These are phyloP conservation scores for Ceratocystis destructans DNA, from an alignment of 2,329 filamentous ascomycete species.

Conservation along the genomic window DNA sequence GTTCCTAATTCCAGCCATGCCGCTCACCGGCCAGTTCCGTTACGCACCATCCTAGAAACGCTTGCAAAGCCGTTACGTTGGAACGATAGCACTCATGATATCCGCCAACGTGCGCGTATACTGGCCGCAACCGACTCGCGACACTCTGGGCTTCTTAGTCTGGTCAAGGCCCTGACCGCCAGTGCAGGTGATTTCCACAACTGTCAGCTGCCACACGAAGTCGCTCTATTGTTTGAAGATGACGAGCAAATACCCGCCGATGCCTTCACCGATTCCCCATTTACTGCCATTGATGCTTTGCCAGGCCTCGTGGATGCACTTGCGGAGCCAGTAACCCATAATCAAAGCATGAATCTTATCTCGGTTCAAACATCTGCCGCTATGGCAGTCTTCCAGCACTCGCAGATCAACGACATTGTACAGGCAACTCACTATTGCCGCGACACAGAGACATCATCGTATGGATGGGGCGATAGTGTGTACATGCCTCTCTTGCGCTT, in stretches of 20 bases:
- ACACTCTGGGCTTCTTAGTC: neutral
- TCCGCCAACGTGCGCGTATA: constrained; percentile 7
- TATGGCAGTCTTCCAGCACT: constrained; percentile 16
- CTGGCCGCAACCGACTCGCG: neutral
- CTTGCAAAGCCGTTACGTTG: constrained; percentile 14
- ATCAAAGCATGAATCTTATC: constrained; percentile 10
- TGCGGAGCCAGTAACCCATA: constrained; percentile 8
- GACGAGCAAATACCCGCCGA: constrained; percentile 14
- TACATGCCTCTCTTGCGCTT: constrained; percentile 14
- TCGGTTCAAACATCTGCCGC: constrained; percentile 14
- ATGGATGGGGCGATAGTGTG: constrained; percentile 14
- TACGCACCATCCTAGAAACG: constrained; percentile 14
- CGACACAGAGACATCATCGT: constrained; percentile 6
- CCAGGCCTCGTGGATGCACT: constrained; percentile 12
- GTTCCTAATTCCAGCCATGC: constrained; percentile 1
- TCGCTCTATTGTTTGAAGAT: constrained; percentile 11
- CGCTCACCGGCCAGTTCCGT: constrained; percentile 11
- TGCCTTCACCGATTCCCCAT: constrained; percentile 14
- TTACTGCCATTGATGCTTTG: constrained; percentile 11
- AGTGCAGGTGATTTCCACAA: constrained; percentile 13
- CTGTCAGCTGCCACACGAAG: constrained; percentile 13
- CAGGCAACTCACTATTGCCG: constrained; percentile 14
- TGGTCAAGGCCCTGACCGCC: constrained; percentile 9
- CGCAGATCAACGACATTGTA: constrained; percentile 13
- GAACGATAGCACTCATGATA: constrained; percentile 4